Evolutionary conservation across 768 basidiomycete genomes (phyloP).

Genomic region (Tylopilus felleus): DNA sequence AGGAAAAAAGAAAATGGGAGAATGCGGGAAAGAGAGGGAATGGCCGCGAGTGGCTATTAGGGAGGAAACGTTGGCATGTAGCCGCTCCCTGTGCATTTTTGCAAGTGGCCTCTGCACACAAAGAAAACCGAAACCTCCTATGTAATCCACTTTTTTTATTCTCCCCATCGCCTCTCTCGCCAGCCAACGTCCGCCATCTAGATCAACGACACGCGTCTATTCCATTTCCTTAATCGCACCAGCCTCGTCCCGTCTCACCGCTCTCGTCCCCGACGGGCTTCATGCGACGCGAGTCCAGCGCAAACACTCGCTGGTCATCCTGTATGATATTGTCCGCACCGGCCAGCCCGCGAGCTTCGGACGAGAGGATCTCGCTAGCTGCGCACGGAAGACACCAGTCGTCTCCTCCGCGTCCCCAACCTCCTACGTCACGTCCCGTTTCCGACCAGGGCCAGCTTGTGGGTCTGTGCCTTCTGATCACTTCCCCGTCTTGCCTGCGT

Average conservation of each 20-base stretch:
- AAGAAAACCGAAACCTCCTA: constrained; percentile 22
- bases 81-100: constrained; percentile 31
- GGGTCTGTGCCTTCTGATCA: background rate
- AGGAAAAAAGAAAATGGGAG: constrained; percentile 45
- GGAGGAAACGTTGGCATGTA: constrained; percentile 50
- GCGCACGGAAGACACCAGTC: background rate
- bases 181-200: constrained; percentile 1
- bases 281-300: constrained; percentile 12
- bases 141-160: constrained; percentile 6
- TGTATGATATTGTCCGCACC: background rate
- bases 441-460: background rate
- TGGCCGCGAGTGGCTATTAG: constrained; percentile 51
- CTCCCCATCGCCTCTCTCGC: constrained; percentile 1
- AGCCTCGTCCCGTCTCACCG: background rate
- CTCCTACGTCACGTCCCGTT: constrained; percentile 1
- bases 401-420: constrained; percentile 4
- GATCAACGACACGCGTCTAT: constrained; percentile 7
- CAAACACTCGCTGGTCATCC: constrained; percentile 1
- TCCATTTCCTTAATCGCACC: background rate
- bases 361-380: constrained; percentile 1
- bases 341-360: constrained; percentile 1
- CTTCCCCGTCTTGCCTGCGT: background rate
- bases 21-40: constrained; percentile 60
- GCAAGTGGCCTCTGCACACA: constrained; percentile 27
- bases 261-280: background rate